These are phyloP conservation scores for Fusarium temperatum DNA, from an alignment of 2,329 filamentous ascomycete genomes.

Conservation along the genomic window DNA sequence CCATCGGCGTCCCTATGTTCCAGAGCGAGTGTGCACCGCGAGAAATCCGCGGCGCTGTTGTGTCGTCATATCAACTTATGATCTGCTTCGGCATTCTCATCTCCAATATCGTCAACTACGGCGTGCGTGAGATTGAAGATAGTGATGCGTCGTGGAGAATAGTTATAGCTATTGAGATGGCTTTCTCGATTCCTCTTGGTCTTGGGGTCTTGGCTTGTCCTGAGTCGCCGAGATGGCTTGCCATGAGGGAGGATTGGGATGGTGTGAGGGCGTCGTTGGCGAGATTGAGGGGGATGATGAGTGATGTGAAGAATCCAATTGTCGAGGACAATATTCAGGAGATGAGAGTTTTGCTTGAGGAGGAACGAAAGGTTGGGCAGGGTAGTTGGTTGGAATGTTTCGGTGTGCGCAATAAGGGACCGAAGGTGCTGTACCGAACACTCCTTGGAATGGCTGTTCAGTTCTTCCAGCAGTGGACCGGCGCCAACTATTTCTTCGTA, in stretches of 20 bases:
- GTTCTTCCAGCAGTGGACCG: constrained; percentile 74
- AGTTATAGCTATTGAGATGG: constrained; percentile 66
- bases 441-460: constrained; percentile 70
- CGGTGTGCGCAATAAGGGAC: constrained; percentile 58
- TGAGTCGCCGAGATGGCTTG: constrained; percentile 68
- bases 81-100: constrained; percentile 75
- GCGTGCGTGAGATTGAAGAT: constrained; percentile 55
- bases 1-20: constrained; percentile 72
- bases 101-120: constrained; percentile 64
- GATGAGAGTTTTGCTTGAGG: constrained; percentile 58
- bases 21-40: constrained; percentile 71
- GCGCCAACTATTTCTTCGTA: constrained; percentile 66
- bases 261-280: constrained; percentile 60
- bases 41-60: constrained; percentile 71
- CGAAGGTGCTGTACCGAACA: constrained; percentile 71
- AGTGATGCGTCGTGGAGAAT: constrained; percentile 66
- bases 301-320: constrained; percentile 55
- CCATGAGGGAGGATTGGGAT: constrained; percentile 56
- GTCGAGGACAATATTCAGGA: constrained; percentile 64
- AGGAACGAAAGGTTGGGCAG: constrained; percentile 55
- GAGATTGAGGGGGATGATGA: constrained; percentile 60
- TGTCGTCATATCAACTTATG: constrained; percentile 75
- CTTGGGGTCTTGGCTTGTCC: constrained; percentile 63
- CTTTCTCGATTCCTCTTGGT: constrained; percentile 61
- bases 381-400: constrained; percentile 70